These are phyloP conservation scores for Zangia roseola DNA, from an alignment of 768 basidiomycete species.

Conservation along the genomic window DNA sequence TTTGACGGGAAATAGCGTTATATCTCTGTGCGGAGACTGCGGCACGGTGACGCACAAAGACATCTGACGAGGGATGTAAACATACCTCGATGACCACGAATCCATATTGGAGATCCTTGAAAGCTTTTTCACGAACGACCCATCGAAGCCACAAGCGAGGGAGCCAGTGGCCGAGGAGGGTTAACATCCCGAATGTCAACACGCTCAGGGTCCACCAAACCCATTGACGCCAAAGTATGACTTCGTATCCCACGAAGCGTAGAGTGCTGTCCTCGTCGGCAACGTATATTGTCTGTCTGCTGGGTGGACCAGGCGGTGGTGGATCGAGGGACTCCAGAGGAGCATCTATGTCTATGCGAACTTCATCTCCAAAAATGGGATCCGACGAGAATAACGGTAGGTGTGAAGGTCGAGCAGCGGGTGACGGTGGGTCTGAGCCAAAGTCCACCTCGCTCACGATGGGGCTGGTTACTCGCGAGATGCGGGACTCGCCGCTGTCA, in stretches of 20 bases:
- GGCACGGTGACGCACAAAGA: conserved; percentile 22
- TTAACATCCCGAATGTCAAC: conserved; percentile 67
- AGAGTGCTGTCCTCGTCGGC: conserved; percentile 88
- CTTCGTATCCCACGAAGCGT: conserved; percentile 84
- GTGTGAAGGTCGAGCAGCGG: conserved; percentile 37
- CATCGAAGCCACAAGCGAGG: conserved; percentile 89
- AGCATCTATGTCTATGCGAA: conserved; percentile 78
- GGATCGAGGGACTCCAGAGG: conserved; percentile 59
- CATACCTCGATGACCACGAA: conserved; percentile 90
- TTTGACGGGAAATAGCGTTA: conserved; percentile 71
- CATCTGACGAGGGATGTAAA: background rate
- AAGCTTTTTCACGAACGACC: conserved; percentile 81
- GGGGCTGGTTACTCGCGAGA: conserved; percentile 20
- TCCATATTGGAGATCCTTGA: conserved; percentile 64
- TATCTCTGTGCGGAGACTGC: conserved; percentile 82
- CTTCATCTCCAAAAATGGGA: conserved; percentile 80
- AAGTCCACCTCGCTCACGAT: conserved; percentile 63
- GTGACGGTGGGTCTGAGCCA: conserved; percentile 69
- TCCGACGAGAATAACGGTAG: conserved; percentile 73
- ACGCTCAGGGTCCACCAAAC: conserved; percentile 74
- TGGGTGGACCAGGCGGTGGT: conserved; percentile 81
- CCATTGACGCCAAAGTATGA: conserved; percentile 55
- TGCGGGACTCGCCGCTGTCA: conserved; percentile 38
- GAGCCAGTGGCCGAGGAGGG: conserved; percentile 89
- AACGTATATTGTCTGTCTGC: conserved; percentile 81